These are phyloP conservation scores for Talaromyces thailandensis DNA, from an alignment of 495 filamentous ascomycete genomes.

Conservation along the genomic window DNA sequence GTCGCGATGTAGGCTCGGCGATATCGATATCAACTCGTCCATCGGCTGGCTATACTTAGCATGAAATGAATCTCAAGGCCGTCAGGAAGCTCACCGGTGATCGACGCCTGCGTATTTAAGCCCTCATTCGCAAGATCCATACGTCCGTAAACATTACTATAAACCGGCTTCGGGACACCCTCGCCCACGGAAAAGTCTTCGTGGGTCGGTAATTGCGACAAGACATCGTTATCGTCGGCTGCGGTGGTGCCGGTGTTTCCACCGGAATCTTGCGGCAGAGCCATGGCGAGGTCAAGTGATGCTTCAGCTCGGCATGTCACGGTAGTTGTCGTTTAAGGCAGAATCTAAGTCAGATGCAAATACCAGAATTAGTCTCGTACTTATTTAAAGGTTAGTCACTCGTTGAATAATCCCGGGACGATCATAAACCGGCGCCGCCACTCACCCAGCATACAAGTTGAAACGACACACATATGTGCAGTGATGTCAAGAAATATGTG, in stretches of 20 bases:
- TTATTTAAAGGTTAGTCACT: background rate
- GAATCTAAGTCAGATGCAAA: background rate
- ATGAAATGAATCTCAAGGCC: background rate
- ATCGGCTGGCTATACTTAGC: slow-evolving; percentile 32
- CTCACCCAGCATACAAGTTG: background rate
- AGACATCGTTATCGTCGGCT: background rate
- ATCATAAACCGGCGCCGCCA: background rate
- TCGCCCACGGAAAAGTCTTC: slow-evolving; percentile 1
- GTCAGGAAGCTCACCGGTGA: background rate
- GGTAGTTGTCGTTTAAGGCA: background rate
- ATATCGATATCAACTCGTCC: slow-evolving; percentile 71
- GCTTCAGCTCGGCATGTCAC: background rate
- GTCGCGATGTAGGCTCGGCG: slow-evolving; percentile 50
- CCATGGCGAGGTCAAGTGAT: background rate
- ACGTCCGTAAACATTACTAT: slow-evolving; percentile 4
- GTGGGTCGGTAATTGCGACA: background rate
- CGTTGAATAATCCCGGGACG: background rate
- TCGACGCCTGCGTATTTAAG: slow-evolving; percentile 3
- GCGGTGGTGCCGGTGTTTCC: background rate
- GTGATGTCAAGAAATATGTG: background rate
- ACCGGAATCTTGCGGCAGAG: background rate
- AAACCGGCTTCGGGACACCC: background rate
- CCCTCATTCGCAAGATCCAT: slow-evolving; percentile 3
- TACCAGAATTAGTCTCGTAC: background rate
- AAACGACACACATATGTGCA: background rate